These are phyloP conservation scores for Pholiota adiposa DNA, from an alignment of 1,284 basidiomycete genomes.

Conservation along the genomic window DNA sequence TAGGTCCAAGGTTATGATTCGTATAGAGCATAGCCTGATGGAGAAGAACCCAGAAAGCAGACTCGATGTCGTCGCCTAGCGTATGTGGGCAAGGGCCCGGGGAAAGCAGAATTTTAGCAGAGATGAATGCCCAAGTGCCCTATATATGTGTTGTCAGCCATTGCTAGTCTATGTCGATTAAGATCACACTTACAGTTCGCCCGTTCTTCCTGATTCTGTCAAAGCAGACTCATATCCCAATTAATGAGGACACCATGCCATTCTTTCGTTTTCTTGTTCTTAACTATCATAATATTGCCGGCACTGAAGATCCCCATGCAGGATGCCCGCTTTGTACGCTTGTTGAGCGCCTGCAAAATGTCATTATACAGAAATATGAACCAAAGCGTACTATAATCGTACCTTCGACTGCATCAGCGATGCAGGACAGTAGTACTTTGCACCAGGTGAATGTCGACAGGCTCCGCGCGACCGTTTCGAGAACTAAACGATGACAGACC, in stretches of 20 bases:
- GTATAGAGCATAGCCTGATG: neutral
- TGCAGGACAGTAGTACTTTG: neutral
- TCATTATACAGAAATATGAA: neutral
- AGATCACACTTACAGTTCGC: neutral
- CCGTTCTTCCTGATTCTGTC: neutral
- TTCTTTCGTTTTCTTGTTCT: constrained; percentile 1
- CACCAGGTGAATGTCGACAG: neutral
- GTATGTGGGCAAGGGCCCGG: neutral
- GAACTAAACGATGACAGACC: neutral
- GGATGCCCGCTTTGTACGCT: neutral
- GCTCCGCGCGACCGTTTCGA: neutral
- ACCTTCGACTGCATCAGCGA: neutral
- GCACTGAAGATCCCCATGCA: neutral
- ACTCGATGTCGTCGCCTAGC: neutral
- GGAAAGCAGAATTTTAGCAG: neutral
- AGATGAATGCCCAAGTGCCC: too few relatives aligned
- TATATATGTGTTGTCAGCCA: neutral
- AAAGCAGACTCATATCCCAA: constrained; percentile 7
- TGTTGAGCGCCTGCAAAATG: neutral
- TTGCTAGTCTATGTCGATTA: neutral
- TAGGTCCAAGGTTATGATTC: neutral
- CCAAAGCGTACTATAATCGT: neutral
- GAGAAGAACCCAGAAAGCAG: neutral
- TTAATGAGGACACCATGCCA: constrained; percentile 8
- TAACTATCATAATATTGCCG: constrained; percentile 5